phyloP scores from a whole-genome alignment of 2,329 filamentous ascomycete genomes.

The Cercospora zeina region DNA sequence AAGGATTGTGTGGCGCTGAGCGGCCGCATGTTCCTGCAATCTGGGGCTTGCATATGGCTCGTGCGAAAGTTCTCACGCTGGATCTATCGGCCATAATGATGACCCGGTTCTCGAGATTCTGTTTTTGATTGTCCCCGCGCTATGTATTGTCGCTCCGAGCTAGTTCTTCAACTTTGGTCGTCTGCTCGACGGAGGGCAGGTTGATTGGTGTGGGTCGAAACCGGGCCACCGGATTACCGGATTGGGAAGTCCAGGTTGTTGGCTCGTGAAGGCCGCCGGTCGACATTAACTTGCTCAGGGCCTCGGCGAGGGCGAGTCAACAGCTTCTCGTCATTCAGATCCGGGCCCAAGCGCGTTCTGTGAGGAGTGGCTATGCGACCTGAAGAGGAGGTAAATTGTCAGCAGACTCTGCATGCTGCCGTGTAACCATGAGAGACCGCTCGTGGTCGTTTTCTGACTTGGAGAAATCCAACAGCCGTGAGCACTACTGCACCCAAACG shows the following conservation, averaged over 20 bases:
- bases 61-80: not conserved
- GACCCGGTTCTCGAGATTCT: conserved; percentile 1
- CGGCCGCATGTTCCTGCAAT: not conserved
- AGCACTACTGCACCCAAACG: conserved; percentile 6
- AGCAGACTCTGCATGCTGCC: conserved; percentile 5
- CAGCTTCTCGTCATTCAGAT: not conserved
- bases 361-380: not conserved
- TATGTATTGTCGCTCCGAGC: not conserved
- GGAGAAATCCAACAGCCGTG: not conserved
- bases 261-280: not conserved
- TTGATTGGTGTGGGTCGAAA: not conserved
- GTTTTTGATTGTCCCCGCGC: not conserved
- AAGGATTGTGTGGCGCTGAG: conserved; percentile 1
- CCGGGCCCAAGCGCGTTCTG: not conserved
- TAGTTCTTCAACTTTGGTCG: not conserved
- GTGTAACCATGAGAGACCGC: conserved; percentile 2
- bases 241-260: not conserved
- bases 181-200: not conserved
- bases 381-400: not conserved
- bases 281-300: not conserved
- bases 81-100: conserved; percentile 9
- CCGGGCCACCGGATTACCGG: not conserved
- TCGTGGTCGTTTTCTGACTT: not conserved
- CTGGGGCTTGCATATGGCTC: conserved; percentile 3
- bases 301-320: not conserved